These are phyloP conservation scores for Penicillium italicum DNA, from an alignment of 2,329 filamentous ascomycete species.

Conservation along the genomic window DNA sequence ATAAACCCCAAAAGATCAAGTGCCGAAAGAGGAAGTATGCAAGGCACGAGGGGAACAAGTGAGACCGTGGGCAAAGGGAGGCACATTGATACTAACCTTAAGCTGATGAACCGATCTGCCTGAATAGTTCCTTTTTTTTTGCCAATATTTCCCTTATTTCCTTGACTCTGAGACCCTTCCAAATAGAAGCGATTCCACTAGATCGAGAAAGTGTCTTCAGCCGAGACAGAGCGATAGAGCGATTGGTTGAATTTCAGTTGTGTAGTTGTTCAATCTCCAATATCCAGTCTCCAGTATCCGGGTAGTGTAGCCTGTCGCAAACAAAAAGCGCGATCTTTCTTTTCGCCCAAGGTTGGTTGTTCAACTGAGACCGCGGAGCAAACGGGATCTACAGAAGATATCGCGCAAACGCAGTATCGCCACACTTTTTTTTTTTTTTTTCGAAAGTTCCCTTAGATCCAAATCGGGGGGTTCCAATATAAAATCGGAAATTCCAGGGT, in stretches of 20 bases:
- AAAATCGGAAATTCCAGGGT: constrained; percentile 2
- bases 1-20: constrained; percentile 17
- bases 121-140: constrained; percentile 1
- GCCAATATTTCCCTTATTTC: background rate
- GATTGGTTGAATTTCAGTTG: constrained; percentile 3
- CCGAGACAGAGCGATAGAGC: constrained; percentile 21
- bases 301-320: background rate
- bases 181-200: constrained; percentile 12
- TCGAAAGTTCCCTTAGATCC: constrained; percentile 1
- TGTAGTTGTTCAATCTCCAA: background rate
- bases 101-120: constrained; percentile 15
- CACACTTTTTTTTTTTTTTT: constrained; percentile 5
- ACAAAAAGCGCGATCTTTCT: background rate
- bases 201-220: constrained; percentile 11
- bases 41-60: constrained; percentile 32
- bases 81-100: constrained; percentile 32
- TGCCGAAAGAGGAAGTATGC: constrained; percentile 31
- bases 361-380: constrained; percentile 10
- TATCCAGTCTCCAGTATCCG: background rate
- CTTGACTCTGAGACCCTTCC: constrained; percentile 18
- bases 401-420: constrained; percentile 19
- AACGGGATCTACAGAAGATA: constrained; percentile 14
- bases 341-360: background rate
- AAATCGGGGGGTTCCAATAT: background rate
- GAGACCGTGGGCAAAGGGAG: constrained; percentile 29